Evolutionary conservation across 768 basidiomycete species (phyloP).

Genomic region (Lyophyllum semitale): DNA sequence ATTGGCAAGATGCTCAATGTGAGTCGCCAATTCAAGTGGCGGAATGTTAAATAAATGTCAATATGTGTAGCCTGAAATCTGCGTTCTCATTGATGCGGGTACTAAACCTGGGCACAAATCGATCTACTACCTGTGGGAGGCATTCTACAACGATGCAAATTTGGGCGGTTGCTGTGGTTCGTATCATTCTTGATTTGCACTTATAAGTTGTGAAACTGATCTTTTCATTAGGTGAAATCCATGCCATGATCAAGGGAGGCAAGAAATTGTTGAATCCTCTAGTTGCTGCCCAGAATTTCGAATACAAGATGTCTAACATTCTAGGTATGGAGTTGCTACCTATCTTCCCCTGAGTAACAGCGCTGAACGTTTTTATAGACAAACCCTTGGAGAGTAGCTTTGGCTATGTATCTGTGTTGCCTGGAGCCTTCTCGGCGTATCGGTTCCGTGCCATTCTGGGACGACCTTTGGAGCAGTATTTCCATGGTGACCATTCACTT

Average conservation of each 20-base stretch:
- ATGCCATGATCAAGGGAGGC: constrained; percentile 95
- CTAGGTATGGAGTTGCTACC: constrained; percentile 49
- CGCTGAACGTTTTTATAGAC: constrained; percentile 42
- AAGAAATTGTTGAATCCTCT: constrained; percentile 89
- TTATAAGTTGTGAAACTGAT: not conserved
- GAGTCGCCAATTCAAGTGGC: constrained; percentile 15
- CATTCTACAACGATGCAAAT: constrained; percentile 78
- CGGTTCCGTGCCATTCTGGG: constrained; percentile 92
- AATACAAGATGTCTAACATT: constrained; percentile 99
- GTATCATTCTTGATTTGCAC: constrained; percentile 4
- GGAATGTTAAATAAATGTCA: not conserved
- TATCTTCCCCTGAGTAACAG: not conserved
- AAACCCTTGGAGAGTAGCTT: constrained; percentile 95
- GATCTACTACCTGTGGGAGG: constrained; percentile 94
- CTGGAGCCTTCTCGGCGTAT: constrained; percentile 97
- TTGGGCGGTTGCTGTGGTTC: constrained; percentile 85
- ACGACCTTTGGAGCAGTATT: constrained; percentile 82
- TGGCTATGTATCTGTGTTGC: constrained; percentile 93
- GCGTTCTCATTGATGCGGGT: constrained; percentile 92
- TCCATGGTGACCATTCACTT: constrained; percentile 86
- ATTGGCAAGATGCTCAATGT: constrained; percentile 82
- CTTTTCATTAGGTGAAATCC: constrained; percentile 63
- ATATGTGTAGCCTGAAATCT: constrained; percentile 74
- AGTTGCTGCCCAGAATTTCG: constrained; percentile 95
- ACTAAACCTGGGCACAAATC: constrained; percentile 97